Conservation (phyloP, 768 basidiomycete species). For the Chiua virens region DNA sequence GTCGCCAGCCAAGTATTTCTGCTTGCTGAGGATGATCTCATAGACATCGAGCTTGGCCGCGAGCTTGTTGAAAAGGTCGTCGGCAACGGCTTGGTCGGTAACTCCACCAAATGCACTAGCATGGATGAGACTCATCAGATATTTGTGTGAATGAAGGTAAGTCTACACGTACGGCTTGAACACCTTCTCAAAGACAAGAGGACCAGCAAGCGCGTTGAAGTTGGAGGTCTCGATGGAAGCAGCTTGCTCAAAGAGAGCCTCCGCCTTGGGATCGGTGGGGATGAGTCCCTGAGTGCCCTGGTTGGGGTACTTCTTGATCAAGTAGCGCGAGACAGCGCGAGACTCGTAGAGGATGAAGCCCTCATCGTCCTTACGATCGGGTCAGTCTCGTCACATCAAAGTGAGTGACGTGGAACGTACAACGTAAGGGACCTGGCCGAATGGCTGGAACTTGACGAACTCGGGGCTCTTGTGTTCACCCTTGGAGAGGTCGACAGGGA, state of each 20-base stretch:
- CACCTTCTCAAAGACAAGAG: constrained; percentile 47
- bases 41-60: constrained; percentile 47
- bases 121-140: neutral
- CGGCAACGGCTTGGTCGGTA: constrained; percentile 23
- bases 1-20: constrained; percentile 57
- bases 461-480: constrained; percentile 46
- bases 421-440: constrained; percentile 52
- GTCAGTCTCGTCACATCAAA: neutral
- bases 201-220: constrained; percentile 45
- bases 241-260: constrained; percentile 33
- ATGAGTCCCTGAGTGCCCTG: constrained; percentile 50
- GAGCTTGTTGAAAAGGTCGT: constrained; percentile 17
- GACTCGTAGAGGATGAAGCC: constrained; percentile 64
- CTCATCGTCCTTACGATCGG: constrained; percentile 47
- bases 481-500: constrained; percentile 42
- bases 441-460: constrained; percentile 54
- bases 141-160: too few species aligned
- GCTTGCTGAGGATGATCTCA: constrained; percentile 52
- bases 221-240: constrained; percentile 48
- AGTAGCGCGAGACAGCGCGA: constrained; percentile 60
- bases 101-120: constrained; percentile 18
- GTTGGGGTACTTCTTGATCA: constrained; percentile 51
- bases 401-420: constrained; percentile 12
- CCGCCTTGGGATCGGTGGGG: constrained; percentile 41
- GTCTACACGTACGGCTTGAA: constrained; percentile 46